Evolutionary conservation across 1,139 yeast species (phyloP), one percentile per base, ranked within the genome.

Genomic region (Blastobotrys apis): DNA sequence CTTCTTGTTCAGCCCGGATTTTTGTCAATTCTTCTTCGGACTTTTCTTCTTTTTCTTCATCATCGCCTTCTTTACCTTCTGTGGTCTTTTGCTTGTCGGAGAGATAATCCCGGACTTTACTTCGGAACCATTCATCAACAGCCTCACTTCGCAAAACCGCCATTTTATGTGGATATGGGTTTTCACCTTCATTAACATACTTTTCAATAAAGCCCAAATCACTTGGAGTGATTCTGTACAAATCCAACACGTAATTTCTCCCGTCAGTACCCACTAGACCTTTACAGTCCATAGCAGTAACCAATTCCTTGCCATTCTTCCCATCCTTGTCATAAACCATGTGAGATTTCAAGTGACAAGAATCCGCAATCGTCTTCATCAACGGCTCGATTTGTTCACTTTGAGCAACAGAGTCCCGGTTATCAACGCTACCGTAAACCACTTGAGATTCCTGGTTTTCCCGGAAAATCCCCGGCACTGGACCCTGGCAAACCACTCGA

Each of bases 401-500:
- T 19, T 74, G 64, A 37, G 76, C 73, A 23, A 71, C 65, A 16
- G 65, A 60, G 23, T 73, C 69, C 30, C 72, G 75, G 52, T 80
- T 87, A 52, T 85, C 87, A 36, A 80, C 69, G 37, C 72, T 74
- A 41, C 98, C 98, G 59, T 90, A 87, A 20, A 74, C 73, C 44
- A 86, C 83, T 58, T 76, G 77, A 44, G 73, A 77, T 36, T 65
- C 65, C 45, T 67, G 65, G 40, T 45, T 52, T 45, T 75, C 75
- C 46, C 77, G 73, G 67, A 90, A 84, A 50, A 90, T 78, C 50
- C 98, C 98, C n/a, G 98, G 98, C 40, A 92, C 95, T 20, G 97
- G 96, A 13, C 96, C 86, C 69, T 92, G 98, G 62, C 95, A 88
- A 35, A 90, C 75, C 34, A 90, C 72, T 64, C 97, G 77, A 57